Base-by-base conservation (phyloP, 139 green algal species). In the Dunaliella sp. region DNA sequence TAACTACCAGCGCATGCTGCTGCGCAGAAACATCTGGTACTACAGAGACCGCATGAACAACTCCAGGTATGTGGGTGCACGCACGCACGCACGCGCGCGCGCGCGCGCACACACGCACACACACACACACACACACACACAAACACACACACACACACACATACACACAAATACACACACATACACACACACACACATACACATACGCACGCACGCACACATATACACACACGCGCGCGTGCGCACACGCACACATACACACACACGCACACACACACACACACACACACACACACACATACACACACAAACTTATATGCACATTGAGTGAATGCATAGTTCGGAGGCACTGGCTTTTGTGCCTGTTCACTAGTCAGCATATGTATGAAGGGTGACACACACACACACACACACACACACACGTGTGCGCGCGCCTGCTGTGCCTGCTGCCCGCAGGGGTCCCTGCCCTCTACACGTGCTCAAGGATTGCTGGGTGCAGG, bases 11-110 rank as follows among this genome's bases (percentile, higher is more conserved):
- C 92, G 93, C 80, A 94, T 93, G 73, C 90, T 94, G 1, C 89
- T 94, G 57, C 88, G 91, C 75, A 96, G 96, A 76, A 98, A 98
- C 91, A 94, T 97, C 78, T 98, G 95, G 95, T 97, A 96, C 89
- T 96, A 96, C 88, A 84, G 81, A 0, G 84, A 88, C 73, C 76
- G 59, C 78, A 38, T 84, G 78, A 88, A 81, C 57, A 81, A 84
- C 38, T 24, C 77, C n/a, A 36, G 58, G 77, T 84, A 77, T 1
- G 84, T 12, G 73, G 12, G n/a, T 86, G 30, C 74, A 33, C 74
- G 21, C 21, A 32, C 25, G 3, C 77, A 57, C 7, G 75, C 75
- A 81, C 7, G 75, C 32, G n/a, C 7, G 75, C 75, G 25, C n/a
- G 32, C 75, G 12, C 75, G 58, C 21, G 58, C 58, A 74, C 21